Base-by-base conservation (phyloP, 129 eudicot species). In the Tagetes patula region DNA sequence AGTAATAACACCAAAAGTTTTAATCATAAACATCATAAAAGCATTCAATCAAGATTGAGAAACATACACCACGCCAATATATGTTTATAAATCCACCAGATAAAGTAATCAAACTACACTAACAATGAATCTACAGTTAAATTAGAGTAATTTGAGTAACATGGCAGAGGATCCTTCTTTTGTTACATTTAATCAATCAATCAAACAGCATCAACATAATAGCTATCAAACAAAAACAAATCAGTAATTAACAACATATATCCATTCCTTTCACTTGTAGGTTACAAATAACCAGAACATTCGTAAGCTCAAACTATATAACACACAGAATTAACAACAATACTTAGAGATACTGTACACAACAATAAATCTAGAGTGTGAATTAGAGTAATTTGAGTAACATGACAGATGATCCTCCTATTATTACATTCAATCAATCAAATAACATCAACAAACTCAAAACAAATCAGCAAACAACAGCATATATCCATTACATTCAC, bases 21-120 rank as follows among this genome's bases (percentile, higher is more conserved):
- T 6, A 12, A 32, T 39, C 8, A 48, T 46, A 11, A 38, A 38
- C 45, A 58, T 20, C 53, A 69, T 59, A 67, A 69, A 48, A 8
- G 43, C 60, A 68, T 77, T 31, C 62, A 69, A 37, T 14, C 46
- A 48, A 39, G 76, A 70, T 49, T 31, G 38, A 77, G 42, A 45
- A 49, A 31, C 53, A 42, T 41, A 75, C 36, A 56, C 27, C 12
- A 34, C 54, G 14, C 47, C 39, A 14, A 27, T 49, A 33, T 6
- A 62, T 62, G 12, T 34, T 43, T 61, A 71, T 59, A 76, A 12
- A 69, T 10, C n/a, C 36, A 58, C 12, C 33, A 43, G 20, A 67
- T 6, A 10, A 43, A 36, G 27, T 46, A 58, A 14, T 55, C 36
- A 47, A 27, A 4, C 34, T 13, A 61, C 76, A 43, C 48, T 43